Base-by-base conservation (phyloP, 768 basidiomycete species). In the Serendipita indica region DNA sequence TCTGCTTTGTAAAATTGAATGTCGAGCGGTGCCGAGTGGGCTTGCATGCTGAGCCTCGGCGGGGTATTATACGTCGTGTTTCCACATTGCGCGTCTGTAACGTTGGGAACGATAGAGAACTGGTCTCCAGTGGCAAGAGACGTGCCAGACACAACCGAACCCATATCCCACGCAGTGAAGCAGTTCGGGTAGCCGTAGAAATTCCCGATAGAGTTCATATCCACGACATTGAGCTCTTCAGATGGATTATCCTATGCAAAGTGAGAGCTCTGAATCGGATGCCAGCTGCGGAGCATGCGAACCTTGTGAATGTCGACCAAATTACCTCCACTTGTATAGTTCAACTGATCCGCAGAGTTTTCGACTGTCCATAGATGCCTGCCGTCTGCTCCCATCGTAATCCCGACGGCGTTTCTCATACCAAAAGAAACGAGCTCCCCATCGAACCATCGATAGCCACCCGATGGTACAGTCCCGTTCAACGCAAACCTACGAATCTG, bases 1-100 rank as follows among this genome's bases (percentile, higher is more conserved):
- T 28, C 45, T 3, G 30, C 16, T 3, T 33, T 18, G 13, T 49
- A 30, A 25, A 60, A 60, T 33, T 34, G 33, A 33, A 60, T 60
- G 46, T 60, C 59, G 4, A 60, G 20, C 16, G 59, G 59, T 7
- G 59, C 59, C 5, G 59, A 52, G 20, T 60, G 59, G 3, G 59
- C 59, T 32, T 52, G 43, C 35, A 60, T 54, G n/a, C 49, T 54
- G 3, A 54, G 30, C n/a, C 22, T 25, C n/a, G 49, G 7, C 3
- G 49, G 10, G 3, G 20, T 6, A n/a, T 54, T 54, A n/a, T 3
- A 54, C 6, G 49, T 54, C 5, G 18, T 30, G 22, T 54, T 54
- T 7, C 30, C 20, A 28, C 49, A 54, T 54, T 54, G 49, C 3
- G 49, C 18, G 49, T 54, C 49, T 16, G 49, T 54, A 3, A 54